Conservation (phyloP, 352 stramenopile species). For the Thalassiosira pacifica region DNA sequence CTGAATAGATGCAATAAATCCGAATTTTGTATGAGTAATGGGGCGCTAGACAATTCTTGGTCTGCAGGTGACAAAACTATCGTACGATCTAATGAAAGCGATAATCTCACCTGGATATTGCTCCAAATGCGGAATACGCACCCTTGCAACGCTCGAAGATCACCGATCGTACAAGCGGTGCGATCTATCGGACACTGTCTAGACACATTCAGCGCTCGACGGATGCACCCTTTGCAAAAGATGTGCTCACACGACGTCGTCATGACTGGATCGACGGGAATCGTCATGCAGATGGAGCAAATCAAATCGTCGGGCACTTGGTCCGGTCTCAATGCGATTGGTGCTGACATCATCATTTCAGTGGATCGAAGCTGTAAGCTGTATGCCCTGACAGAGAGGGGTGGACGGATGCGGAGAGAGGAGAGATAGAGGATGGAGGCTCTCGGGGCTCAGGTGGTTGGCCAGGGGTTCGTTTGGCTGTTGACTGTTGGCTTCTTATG, state of each 20-base stretch:
- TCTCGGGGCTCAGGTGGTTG: too few species aligned
- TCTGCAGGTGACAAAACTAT: background rate
- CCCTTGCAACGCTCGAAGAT: constrained; percentile 5
- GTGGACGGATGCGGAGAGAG: constrained; percentile 42
- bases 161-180: background rate
- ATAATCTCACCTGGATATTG: constrained; percentile 25
- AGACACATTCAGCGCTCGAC: constrained; percentile 1
- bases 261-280: constrained; percentile 21
- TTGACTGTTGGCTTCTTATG: too few species aligned
- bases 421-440: constrained; percentile 64
- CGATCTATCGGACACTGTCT: constrained; percentile 25
- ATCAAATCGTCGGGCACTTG: constrained; percentile 40
- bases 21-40: too few species aligned
- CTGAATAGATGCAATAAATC: too few species aligned
- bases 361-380: too few species aligned
- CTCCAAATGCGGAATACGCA: constrained; percentile 16
- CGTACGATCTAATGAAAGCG: too few species aligned
- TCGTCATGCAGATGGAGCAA: constrained; percentile 35
- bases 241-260: constrained; percentile 45
- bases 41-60: too few species aligned
- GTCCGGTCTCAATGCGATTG: constrained; percentile 7
- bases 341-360: constrained; percentile 1
- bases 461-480: too few species aligned
- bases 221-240: constrained; percentile 42
- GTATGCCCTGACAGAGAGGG: too few species aligned